These are phyloP conservation scores for Eucalyptus regnans DNA, from an alignment of 345 rosid genomes.

Conservation along the genomic window DNA sequence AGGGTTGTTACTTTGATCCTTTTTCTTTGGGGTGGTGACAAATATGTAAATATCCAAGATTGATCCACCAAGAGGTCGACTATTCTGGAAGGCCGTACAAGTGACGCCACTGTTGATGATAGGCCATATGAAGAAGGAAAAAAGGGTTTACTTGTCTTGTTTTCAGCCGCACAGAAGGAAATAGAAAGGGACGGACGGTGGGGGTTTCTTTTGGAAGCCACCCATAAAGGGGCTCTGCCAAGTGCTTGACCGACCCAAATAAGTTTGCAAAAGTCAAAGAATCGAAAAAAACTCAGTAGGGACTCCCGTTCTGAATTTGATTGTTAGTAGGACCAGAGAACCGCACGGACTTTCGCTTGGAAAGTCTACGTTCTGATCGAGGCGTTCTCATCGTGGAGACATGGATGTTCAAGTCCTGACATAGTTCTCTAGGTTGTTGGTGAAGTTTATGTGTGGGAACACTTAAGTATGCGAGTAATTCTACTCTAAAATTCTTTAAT, in stretches of 20 bases:
- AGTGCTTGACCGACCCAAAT: not conserved
- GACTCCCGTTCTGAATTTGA: no score
- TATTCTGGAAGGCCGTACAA: not conserved
- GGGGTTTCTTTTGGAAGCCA: not conserved
- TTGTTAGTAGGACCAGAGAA: not conserved
- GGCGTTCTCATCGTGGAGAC: not conserved
- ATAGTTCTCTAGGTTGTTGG: no score
- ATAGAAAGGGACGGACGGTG: not conserved
- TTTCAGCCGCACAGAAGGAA: not conserved
- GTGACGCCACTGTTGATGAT: not conserved
- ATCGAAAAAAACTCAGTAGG: not conserved
- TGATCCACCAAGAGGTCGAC: not conserved
- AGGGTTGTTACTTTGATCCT: not conserved
- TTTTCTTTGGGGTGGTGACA: not conserved
- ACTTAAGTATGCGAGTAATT: rapidly evolving
- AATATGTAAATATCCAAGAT: not conserved
- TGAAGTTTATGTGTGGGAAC: rapidly evolving
- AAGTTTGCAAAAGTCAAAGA: not conserved
- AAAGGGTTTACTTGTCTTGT: not conserved
- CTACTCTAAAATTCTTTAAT: rapidly evolving
- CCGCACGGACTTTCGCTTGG: not conserved
- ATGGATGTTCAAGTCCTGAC: rapidly evolving
- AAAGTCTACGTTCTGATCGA: not conserved
- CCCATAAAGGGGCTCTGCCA: not conserved
- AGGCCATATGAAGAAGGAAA: not conserved